Conservation (phyloP, 768 basidiomycete species). For the Suillus subalutaceus region DNA sequence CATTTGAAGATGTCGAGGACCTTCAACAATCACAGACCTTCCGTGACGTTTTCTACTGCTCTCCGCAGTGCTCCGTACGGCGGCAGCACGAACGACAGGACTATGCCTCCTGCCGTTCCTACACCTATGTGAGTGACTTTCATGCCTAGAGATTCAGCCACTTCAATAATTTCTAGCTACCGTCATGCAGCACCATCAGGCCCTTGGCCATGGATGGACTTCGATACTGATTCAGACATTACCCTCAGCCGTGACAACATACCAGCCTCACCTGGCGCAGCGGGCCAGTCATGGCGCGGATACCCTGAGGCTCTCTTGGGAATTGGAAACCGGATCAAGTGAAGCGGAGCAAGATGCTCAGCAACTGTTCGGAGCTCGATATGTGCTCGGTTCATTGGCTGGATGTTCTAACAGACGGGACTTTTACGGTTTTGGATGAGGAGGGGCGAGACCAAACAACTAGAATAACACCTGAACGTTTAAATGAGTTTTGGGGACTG, state of each 20-base stretch:
- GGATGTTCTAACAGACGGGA: conserved; percentile 20
- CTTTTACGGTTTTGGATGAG: conserved; percentile 21
- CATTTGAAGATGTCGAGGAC: background rate
- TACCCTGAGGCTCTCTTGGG: conserved; percentile 49
- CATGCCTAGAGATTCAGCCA: background rate
- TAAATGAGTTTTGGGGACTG: conserved; percentile 29
- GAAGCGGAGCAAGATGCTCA: conserved; percentile 27
- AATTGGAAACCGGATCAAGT: conserved; percentile 51
- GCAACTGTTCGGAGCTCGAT: conserved; percentile 19
- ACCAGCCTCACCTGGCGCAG: background rate
- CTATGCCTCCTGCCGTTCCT: conserved; percentile 3
- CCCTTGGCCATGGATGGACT: conserved; percentile 47
- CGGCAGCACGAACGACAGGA: background rate
- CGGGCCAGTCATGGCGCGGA: conserved; percentile 23
- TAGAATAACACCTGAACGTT: conserved; percentile 22
- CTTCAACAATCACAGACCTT: background rate
- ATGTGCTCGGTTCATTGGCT: conserved; percentile 25
- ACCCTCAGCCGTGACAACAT: background rate
- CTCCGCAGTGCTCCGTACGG: background rate
- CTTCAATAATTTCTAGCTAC: conserved; percentile 20
- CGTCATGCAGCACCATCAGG: conserved; percentile 43
- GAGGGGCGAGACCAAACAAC: conserved; percentile 9
- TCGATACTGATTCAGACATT: conserved; percentile 29
- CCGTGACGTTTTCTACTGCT: background rate
- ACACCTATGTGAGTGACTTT: conserved; percentile 2